Evolutionary conservation across 345 rosid genomes (phyloP).

Genomic region (Boechera divaricarpa): DNA sequence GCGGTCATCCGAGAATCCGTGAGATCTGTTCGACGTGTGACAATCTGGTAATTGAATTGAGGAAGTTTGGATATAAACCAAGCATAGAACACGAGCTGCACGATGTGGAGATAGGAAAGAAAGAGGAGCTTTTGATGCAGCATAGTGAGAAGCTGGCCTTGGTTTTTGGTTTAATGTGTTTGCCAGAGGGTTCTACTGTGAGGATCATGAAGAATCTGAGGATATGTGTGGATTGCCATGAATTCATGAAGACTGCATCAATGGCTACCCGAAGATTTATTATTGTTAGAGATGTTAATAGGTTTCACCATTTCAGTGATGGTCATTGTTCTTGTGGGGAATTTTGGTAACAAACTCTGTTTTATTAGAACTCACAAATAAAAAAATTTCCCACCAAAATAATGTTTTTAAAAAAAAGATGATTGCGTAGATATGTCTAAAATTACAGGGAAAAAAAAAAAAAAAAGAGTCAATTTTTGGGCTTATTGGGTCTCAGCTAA

Average conservation of each 20-base stretch:
- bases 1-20: conserved; percentile 58
- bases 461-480: background rate
- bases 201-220: conserved; percentile 79
- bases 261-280: conserved; percentile 56
- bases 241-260: conserved; percentile 71
- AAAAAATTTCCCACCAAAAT: background rate
- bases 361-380: background rate
- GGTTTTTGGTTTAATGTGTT: conserved; percentile 60
- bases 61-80: conserved; percentile 57
- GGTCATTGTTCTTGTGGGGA: conserved; percentile 74
- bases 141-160: conserved; percentile 82
- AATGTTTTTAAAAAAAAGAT: no score
- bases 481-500: background rate
- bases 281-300: conserved; percentile 68
- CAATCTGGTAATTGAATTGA: conserved; percentile 55
- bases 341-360: conserved; percentile 59
- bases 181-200: conserved; percentile 51
- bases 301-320: conserved; percentile 72
- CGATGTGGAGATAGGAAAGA: conserved; percentile 59
- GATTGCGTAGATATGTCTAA: no score
- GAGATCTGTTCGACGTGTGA: conserved; percentile 61
- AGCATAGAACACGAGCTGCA: conserved; percentile 59
- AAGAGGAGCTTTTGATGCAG: conserved; percentile 64
- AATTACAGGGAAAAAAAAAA: no score
- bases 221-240: conserved; percentile 85